Evolutionary conservation across 2,329 filamentous ascomycete species (phyloP).

Genomic region (Diaporthe destruens): DNA sequence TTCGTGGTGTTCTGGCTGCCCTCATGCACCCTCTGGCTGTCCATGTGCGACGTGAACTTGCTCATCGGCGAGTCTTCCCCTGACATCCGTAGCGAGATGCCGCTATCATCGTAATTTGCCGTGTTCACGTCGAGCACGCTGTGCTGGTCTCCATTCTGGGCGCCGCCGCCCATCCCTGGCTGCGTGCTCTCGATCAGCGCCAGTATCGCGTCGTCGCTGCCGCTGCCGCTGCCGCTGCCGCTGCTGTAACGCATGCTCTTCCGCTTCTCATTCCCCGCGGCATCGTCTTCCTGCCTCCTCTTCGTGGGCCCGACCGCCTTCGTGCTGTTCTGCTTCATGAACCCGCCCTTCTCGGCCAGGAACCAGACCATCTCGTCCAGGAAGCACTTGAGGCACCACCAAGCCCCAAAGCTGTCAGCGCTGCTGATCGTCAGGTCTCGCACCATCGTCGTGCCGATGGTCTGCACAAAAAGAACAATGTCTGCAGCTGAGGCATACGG

Average conservation of each 20-base stretch:
- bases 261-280: constrained; percentile 26
- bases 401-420: constrained; percentile 86
- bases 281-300: constrained; percentile 24
- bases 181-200: constrained; percentile 62
- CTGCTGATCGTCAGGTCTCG: constrained; percentile 84
- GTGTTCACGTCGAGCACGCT: constrained; percentile 60
- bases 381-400: constrained; percentile 97
- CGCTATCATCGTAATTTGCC: constrained; percentile 75
- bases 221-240: constrained; percentile 52
- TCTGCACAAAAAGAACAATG: constrained; percentile 81
- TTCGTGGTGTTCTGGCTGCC: constrained; percentile 32
- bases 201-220: constrained; percentile 60
- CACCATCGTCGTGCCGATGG: constrained; percentile 81
- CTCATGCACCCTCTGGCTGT: constrained; percentile 35
- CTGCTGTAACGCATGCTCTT: constrained; percentile 54
- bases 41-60: constrained; percentile 62
- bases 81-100: constrained; percentile 77
- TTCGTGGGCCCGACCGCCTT: constrained; percentile 48
- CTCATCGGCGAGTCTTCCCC: constrained; percentile 74
- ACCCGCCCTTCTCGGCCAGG: constrained; percentile 90
- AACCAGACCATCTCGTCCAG: constrained; percentile 95
- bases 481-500: constrained; percentile 79
- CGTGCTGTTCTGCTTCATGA: constrained; percentile 73
- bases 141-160: constrained; percentile 58
- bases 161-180: constrained; percentile 59